These are phyloP conservation scores for Bullera alba DNA, from an alignment of 768 basidiomycete species.

Conservation along the genomic window DNA sequence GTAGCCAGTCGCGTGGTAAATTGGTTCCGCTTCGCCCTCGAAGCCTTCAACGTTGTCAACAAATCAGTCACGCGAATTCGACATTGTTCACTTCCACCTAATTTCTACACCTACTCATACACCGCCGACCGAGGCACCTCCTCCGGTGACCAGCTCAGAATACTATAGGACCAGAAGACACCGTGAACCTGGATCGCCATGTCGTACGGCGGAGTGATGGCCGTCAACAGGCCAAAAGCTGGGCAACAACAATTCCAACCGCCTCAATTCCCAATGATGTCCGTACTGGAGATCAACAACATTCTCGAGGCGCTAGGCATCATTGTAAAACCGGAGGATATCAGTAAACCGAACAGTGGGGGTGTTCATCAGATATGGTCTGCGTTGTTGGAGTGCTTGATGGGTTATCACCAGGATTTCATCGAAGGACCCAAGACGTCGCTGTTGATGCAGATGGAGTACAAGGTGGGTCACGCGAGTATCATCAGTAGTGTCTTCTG, in stretches of 20 bases:
- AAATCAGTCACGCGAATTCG: too few species aligned
- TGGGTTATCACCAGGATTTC: slow-evolving; percentile 28
- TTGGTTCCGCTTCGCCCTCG: too few species aligned
- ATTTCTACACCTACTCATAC: too few species aligned
- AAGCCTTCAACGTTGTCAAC: too few species aligned
- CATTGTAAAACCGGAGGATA: slow-evolving; percentile 22
- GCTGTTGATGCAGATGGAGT: slow-evolving; percentile 42
- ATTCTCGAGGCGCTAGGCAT: slow-evolving; percentile 33
- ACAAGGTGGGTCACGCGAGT: slow-evolving; percentile 32
- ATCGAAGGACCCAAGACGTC: slow-evolving; percentile 34
- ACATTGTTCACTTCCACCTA: too few species aligned
- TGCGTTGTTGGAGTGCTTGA: slow-evolving; percentile 25
- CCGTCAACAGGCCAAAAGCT: too few species aligned
- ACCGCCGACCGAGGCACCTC: too few species aligned
- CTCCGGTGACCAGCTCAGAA: too few species aligned
- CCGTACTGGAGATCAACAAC: slow-evolving; percentile 17
- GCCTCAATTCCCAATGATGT: slow-evolving; percentile 26
- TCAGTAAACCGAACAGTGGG: slow-evolving; percentile 19
- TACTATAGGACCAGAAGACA: too few species aligned
- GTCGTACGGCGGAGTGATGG: too few species aligned
- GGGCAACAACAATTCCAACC: neutral
- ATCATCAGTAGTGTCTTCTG: neutral
- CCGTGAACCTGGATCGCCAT: too few species aligned
- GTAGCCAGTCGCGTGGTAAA: too few species aligned
- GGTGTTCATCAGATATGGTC: slow-evolving; percentile 31